These are phyloP conservation scores for Crithidia brevicula DNA, from an alignment of 208 protist species.

Conservation along the genomic window DNA sequence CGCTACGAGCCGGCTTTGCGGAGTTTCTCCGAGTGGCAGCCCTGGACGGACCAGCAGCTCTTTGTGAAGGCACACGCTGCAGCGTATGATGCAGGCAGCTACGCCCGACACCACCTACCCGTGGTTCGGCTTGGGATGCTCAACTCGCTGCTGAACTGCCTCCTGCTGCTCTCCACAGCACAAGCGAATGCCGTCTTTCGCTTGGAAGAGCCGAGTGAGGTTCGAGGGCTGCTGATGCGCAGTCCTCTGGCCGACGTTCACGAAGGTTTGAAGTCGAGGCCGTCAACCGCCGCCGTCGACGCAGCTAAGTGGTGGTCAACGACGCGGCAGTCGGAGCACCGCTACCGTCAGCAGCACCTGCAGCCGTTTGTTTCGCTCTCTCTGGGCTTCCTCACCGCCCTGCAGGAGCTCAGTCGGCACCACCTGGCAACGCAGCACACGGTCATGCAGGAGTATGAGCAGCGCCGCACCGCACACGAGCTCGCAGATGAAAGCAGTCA, in stretches of 20 bases:
- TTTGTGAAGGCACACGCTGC: constrained; percentile 33
- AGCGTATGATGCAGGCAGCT: constrained; percentile 42
- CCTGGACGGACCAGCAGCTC: constrained; percentile 58
- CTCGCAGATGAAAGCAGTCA: constrained; percentile 1
- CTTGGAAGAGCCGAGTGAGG: constrained; percentile 30
- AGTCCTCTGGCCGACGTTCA: background rate
- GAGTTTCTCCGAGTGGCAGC: constrained; percentile 39
- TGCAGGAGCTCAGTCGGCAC: constrained; percentile 47
- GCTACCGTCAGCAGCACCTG: constrained; percentile 19
- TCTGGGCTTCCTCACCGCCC: constrained; percentile 38
- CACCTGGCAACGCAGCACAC: constrained; percentile 25
- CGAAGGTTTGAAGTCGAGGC: background rate
- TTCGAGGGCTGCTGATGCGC: constrained; percentile 18
- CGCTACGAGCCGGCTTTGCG: constrained; percentile 34
- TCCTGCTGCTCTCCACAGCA: constrained; percentile 39
- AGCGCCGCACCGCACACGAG: constrained; percentile 27
- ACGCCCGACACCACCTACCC: constrained; percentile 49
- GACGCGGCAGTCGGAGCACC: constrained; percentile 13
- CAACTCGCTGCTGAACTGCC: constrained; percentile 53
- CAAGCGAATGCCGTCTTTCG: constrained; percentile 8
- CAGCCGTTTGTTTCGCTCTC: constrained; percentile 24
- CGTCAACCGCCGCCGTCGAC: background rate
- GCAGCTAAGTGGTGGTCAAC: constrained; percentile 16
- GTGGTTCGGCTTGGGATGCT: constrained; percentile 33
- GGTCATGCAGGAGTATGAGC: constrained; percentile 47